Evolutionary conservation across 139 green algal genomes (phyloP), one percentile per base, ranked within the genome.

Genomic region (Marvania coccoides): DNA sequence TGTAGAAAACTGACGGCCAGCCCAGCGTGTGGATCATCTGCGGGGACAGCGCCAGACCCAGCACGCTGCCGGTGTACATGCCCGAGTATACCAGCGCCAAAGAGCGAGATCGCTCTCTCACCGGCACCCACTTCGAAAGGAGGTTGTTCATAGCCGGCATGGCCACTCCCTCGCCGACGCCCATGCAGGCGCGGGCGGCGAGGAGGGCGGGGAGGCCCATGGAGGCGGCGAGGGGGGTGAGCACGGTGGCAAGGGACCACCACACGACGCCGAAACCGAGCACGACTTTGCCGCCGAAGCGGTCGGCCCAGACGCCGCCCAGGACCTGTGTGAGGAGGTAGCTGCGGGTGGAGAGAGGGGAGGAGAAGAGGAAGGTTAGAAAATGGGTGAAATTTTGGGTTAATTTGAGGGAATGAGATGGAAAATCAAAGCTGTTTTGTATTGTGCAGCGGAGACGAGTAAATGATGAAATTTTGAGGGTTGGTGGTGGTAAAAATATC

Each of bases 91-190:
- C 89, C 2, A 97, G 75, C 0, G 93, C 85, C 30, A 98, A 82
- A 2, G 87, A 93, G 35, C 91, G 80, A 12, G 76, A 89, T 40
- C 93, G 85, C 81, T 98, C 93, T 24, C 70, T 56, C 12, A 83
- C 70, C 15, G 92, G 92, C 19, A 98, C 85, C 90, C 92, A 96
- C 80, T 82, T 78, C 4, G 85, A 92, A n/a, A 98, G 80, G 65
- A 99, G 67, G 63, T 91, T 95, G 80, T 98, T 98, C 92, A 98
- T 98, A 6, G 94, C 90, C 1, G 94, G 94, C 91, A 98, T 97
- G 42, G 94, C 94, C 45, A 99, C 94, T 5, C 94, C 94, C 73
- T 99, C 94, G 2, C 94, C 94, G 3, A 99, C 73, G 54, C 94
- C 94, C 90, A 99, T 98, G 59, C 90, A 85, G 2, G 84, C 86